Base-by-base conservation (phyloP, 192 early-diverging fungal genomes). In the Kickxella alabastrina region DNA sequence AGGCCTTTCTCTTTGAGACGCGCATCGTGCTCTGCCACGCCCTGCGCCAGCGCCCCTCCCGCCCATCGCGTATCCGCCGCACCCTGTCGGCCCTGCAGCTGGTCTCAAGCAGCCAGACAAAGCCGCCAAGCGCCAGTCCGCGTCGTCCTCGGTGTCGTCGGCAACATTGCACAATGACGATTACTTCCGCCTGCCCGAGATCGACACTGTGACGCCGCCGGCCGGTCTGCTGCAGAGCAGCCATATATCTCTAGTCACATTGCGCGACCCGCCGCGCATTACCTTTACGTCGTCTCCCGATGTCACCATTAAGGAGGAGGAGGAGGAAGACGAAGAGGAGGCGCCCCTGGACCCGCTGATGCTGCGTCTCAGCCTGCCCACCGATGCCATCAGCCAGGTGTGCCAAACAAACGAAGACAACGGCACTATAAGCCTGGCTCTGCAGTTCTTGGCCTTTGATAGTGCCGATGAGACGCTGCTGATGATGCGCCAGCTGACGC, bases 1-100 rank as follows among this genome's bases (percentile, higher is more conserved):
- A 75, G 15, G 65, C 49, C 10, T 75, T 48, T 24, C 41, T 75
- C 26, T 75, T 75, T 35, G 54, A 67, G 22, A 46, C 32, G 28
- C 8, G 25, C 0, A 45, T 75, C 5, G 57, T 68, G 1, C 46
- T 75, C 18, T 75, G 72, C 27, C 46, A 51, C 19, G 24, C 43
- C 6, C 24, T 52, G 8, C 44, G 31, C 17, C 19, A n/a, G 15
- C 58, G 36, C 13, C 51, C 24, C 15, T 22, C 31, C 2, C 35
- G 57, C 1, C 26, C 57, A 4, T 51, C 65, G 9, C 51, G 57
- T 26, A 52, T 75, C 9, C 61, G 50, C 28, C 65, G 65, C n/a
- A 68, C 72, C n/a, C 49, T 75, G 34, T 75, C 72, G 18, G 42
- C 56, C 3, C 29, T 75, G 44, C 72, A 75, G 10, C 26, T 67